phyloP scores from a whole-genome alignment of 495 filamentous ascomycete genomes.

The Talaromyces adpressus region DNA sequence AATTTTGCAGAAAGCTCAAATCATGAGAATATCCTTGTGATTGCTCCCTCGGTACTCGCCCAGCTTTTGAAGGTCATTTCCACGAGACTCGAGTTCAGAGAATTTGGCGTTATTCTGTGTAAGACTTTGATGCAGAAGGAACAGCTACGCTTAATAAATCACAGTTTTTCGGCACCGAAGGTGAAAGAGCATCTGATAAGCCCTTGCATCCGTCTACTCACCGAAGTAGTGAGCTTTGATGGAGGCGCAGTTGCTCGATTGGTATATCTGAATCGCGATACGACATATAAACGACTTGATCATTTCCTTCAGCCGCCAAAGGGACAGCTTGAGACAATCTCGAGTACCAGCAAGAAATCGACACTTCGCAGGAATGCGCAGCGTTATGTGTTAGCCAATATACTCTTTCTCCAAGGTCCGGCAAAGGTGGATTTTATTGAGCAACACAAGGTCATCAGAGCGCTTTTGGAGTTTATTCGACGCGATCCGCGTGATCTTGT shows the following conservation, averaged over 20 bases:
- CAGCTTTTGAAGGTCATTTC: slow-evolving; percentile 71
- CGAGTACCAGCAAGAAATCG: slow-evolving; percentile 51
- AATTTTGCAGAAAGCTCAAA: slow-evolving; percentile 62
- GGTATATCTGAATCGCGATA: slow-evolving; percentile 61
- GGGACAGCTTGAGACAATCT: slow-evolving; percentile 43
- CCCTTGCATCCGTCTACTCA: slow-evolving; percentile 71
- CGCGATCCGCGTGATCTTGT: slow-evolving; percentile 67
- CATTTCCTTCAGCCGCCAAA: slow-evolving; percentile 41
- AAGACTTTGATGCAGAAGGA: slow-evolving; percentile 65
- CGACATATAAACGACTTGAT: slow-evolving; percentile 66
- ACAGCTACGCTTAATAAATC: slow-evolving; percentile 63
- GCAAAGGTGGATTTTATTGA: slow-evolving; percentile 70
- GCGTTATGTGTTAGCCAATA: slow-evolving; percentile 62
- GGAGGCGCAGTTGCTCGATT: slow-evolving; percentile 67
- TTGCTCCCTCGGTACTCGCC: slow-evolving; percentile 67
- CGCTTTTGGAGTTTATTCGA: slow-evolving; percentile 60
- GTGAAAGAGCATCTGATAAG: slow-evolving; percentile 79
- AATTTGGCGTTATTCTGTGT: slow-evolving; percentile 65
- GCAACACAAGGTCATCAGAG: slow-evolving; percentile 61
- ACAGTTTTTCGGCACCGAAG: slow-evolving; percentile 64
- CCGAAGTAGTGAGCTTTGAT: slow-evolving; percentile 72
- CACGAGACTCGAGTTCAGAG: slow-evolving; percentile 57
- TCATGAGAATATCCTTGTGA: slow-evolving; percentile 67
- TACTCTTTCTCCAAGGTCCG: slow-evolving; percentile 61
- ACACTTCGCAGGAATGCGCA: slow-evolving; percentile 72